phyloP scores from a whole-genome alignment of 805 yeast genomes.

The Middelhovenomyces tepae region DNA sequence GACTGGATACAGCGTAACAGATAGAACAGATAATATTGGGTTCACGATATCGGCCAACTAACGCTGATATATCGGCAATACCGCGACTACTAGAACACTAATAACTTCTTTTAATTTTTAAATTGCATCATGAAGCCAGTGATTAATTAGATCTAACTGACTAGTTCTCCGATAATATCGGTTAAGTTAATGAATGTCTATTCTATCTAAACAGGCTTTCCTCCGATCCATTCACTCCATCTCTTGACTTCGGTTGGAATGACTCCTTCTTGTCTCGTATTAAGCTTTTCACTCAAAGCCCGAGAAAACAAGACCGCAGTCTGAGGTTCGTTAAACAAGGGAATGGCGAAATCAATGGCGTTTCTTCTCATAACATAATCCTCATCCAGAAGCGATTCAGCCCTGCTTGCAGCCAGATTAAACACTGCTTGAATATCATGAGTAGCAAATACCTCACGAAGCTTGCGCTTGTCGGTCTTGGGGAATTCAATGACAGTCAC shows the following conservation, averaged over 20 bases:
- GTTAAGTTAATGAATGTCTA: no score
- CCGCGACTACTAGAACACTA: no score
- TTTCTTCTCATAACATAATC: conserved; percentile 98
- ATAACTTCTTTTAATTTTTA: no score
- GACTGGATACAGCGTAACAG: no score
- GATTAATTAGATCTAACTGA: no score
- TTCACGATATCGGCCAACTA: no score
- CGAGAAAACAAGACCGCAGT: conserved; percentile 81
- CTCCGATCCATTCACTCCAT: conserved; percentile 97
- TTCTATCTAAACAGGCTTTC: conserved; percentile 59
- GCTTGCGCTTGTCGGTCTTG: conserved; percentile 81
- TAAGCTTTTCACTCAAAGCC: conserved; percentile 65
- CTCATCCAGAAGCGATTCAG: conserved; percentile 72
- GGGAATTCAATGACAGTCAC: conserved; percentile 81
- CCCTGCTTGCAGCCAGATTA: conserved; percentile 86
- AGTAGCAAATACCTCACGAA: conserved; percentile 87
- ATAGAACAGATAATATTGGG: no score
- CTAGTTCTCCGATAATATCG: no score
- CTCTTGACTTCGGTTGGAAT: conserved; percentile 83
- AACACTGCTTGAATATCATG: conserved; percentile 80
- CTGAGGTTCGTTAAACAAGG: conserved; percentile 93
- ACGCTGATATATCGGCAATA: no score
- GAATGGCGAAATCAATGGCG: conserved; percentile 96
- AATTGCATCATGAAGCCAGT: no score
- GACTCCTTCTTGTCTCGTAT: conserved; percentile 41